Evolutionary conservation across 768 basidiomycete genomes (phyloP), one percentile per base, ranked within the genome.

Genomic region (Lactifluus piperatus): DNA sequence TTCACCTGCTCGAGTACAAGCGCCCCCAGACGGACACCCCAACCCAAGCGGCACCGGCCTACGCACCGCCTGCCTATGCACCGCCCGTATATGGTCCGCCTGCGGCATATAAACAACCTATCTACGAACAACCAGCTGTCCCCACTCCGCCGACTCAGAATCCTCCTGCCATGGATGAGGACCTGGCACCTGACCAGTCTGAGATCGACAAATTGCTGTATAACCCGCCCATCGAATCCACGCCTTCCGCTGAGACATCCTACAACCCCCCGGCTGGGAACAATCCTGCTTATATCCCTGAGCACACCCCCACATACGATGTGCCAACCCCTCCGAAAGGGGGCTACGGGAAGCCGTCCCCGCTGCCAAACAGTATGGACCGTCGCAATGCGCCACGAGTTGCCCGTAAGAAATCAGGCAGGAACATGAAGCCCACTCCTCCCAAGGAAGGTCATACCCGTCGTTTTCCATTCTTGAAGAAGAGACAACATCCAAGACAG

Each of bases 281-380:
- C 18, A 46, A 34, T 5, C 34, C 43, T n/a, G 22, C 49, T 9
- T 18, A 45, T 41, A 32, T 20, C 14, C 24, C 37, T 32, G 34
- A 30, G 41, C 16, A 36, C 26, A 45, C 26, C 14, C 36, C 29
- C 29, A 27, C 43, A 34, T 26, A 46, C 20, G 8, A 50, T 27
- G 22, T 41, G 11, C 60, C 60, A 41, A 47, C 50, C 9, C 44
- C 18, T 13, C 54, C 60, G 18, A 56, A 49, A 37, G n/a, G 29
- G 60, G 60, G 36, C 24, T 43, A 56, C 13, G 60, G 60, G 45
- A 61, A 52, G 37, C 60, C 60, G 20, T 61, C 60, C 4, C 60
- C 55, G 11, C 22, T 56, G 30, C 54, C 60, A 20, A 39, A 61
- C 22, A 27, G 8, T 39, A 11, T 29, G 27, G 43, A 56, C 3